Evolutionary conservation across 495 filamentous ascomycete genomes (phyloP), one percentile per base, ranked within the genome.

Genomic region (Margaritispora aquatica): DNA sequence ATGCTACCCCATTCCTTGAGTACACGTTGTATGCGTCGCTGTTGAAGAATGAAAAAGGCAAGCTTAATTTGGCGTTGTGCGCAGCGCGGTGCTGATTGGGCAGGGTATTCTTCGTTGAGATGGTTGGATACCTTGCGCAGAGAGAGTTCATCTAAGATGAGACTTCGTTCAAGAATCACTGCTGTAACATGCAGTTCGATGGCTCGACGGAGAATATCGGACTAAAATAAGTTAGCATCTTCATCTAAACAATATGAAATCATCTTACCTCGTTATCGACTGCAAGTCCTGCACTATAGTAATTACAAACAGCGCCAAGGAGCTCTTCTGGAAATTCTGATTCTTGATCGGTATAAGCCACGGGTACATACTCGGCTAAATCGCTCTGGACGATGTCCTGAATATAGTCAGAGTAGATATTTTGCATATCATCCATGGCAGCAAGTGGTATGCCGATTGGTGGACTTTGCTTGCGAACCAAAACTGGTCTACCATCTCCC

Each of bases 1-100:
- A 68, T 63, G 22, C 22, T 54, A 15, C 65, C 65, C 65, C 65
- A 68, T 10, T 60, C 50, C 22, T 63, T 59, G 2, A 68, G 59
- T 2, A 68, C 60, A 7, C 50, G 19, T 26, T 58, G n/a, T 36
- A 65, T 65, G 5, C 65, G 62, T 26, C 56, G 48, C 26, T 57
- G 51, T 41, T 68, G 65, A 23, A 56, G 26, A 8, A 54, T 2
- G 41, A 65, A 65, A 29, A 68, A 65, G 20, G 62, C 59, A 17
- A 65, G 51, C 31, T 68, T 68, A 55, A 68, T 64, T 29, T 68
- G 65, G 31, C 65, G 47, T 51, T 65, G 62, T 27, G 55, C 65
- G 34, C 65, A 64, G 17, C 59, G 36, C 7, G 65, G 47, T 9
- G 60, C 62, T 0, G 65, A 50, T 51, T 54, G 19, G 9, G 46